Base-by-base conservation (phyloP, 495 filamentous ascomycete species). In the Podospora pseudoanserina region DNA sequence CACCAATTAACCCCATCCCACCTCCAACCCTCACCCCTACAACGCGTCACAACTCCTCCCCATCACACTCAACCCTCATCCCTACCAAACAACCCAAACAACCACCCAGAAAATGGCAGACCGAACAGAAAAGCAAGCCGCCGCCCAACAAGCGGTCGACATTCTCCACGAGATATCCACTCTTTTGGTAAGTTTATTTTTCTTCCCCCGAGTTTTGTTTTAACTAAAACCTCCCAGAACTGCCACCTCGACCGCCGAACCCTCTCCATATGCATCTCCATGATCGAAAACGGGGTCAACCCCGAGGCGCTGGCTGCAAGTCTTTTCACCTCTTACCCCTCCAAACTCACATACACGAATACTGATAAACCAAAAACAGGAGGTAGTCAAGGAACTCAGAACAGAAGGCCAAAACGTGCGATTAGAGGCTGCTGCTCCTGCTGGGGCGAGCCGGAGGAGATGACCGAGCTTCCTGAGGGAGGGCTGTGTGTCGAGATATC, bases 261-360 rank as follows among this genome's bases (percentile, higher is more conserved):
- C 9, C 85, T 99, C 15, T 97, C 94, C 9, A 89, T 96, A 65
- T 99, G 95, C 75, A 94, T 98, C 65, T 96, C 92, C 57, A 86
- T 99, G 74, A 92, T 99, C 69, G 95, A 99, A 79, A 97, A 97
- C 78, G 96, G 96, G 5, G 92, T 97, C 11, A 96, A 96, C 78
- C 95, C 95, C 5, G 95, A 98, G 76, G 96, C 94, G 9, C 81
- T 99, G 16, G 94, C 94, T 39, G 95, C 97, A 85, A 67, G 90
- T 83, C 16, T 55, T 7, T 39, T 27, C 26, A 11, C 2, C 23
- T 61, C 26, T 61, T 34, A 63, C n/a, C 39, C 16, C 18, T 18
- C 9, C 19, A 11, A 63, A 16, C 28, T 60, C 63, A 9, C 23
- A 34, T 3, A 57, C 15, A 1, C 19, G 16, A 39, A 58, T 32